These are phyloP conservation scores for Pseudocercospora musae DNA, from an alignment of 2,329 filamentous ascomycete genomes.

Conservation along the genomic window DNA sequence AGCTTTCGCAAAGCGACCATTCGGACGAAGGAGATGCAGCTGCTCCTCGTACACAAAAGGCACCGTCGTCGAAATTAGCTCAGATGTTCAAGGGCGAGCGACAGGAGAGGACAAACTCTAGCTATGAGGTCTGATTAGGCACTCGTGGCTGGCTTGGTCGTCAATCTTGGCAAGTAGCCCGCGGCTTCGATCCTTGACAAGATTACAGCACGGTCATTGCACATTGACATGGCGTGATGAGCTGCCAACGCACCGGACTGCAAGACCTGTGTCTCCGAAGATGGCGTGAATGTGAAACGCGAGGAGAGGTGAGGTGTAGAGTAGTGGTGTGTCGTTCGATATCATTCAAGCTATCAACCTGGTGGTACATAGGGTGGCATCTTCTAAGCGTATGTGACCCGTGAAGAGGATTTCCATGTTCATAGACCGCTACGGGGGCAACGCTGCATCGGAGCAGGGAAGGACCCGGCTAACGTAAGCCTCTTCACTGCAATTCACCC, in stretches of 20 bases:
- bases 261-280: too few species aligned
- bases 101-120: background rate
- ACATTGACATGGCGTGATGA: background rate
- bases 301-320: too few species aligned
- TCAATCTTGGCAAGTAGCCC: background rate
- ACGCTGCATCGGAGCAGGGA: background rate
- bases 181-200: background rate
- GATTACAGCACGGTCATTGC: background rate
- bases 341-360: background rate
- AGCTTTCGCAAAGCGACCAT: background rate
- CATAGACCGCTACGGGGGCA: background rate
- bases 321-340: too few species aligned
- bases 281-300: too few species aligned
- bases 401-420: background rate
- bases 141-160: background rate
- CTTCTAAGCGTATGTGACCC: background rate
- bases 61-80: background rate
- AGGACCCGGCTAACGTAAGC: background rate
- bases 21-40: background rate
- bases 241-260: background rate
- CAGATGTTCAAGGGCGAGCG: background rate
- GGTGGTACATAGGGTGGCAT: background rate
- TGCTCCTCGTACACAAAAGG: background rate
- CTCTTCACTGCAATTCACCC: background rate
- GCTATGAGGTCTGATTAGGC: background rate